Conservation (phyloP, 2,329 filamentous ascomycete species). For the Exophiala oligosperma region DNA sequence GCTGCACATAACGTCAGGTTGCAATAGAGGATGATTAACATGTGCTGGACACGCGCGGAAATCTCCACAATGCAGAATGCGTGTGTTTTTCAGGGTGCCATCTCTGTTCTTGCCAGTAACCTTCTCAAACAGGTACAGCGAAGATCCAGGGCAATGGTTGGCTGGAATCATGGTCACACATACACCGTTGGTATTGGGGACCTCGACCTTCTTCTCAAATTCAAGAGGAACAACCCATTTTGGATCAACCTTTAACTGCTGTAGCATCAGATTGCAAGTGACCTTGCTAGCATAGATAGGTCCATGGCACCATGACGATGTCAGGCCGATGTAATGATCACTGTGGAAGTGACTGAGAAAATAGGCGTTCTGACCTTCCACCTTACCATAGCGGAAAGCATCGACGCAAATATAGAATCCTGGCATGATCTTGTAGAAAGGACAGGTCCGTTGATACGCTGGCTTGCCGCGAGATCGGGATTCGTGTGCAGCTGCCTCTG, state of each 20-base stretch:
- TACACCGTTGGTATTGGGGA: conserved; percentile 80
- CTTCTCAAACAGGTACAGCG: conserved; percentile 91
- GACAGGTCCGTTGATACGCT: conserved; percentile 85
- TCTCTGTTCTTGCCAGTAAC: conserved; percentile 60
- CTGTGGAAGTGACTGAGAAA: conserved; percentile 98
- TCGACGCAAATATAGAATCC: conserved; percentile 92
- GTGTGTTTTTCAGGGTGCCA: conserved; percentile 58
- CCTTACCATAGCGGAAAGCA: conserved; percentile 91
- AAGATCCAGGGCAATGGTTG: conserved; percentile 95
- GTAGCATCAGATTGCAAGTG: conserved; percentile 83
- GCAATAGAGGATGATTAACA: conserved; percentile 75
- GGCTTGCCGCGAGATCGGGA: conserved; percentile 77
- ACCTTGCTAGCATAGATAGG: conserved; percentile 96
- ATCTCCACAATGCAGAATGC: conserved; percentile 92
- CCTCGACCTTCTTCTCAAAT: conserved; percentile 75
- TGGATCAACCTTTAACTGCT: conserved; percentile 80
- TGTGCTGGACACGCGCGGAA: conserved; percentile 89
- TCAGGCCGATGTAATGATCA: conserved; percentile 93
- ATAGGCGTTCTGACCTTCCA: conserved; percentile 89
- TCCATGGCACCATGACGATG: conserved; percentile 84
- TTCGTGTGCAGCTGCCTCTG: conserved; percentile 78
- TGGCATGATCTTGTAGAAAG: conserved; percentile 98
- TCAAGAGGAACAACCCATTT: conserved; percentile 84
- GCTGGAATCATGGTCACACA: conserved; percentile 92
- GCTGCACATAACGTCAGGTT: conserved; percentile 70